Evolutionary conservation across 176 grass and related monocot species (phyloP).

Genomic region (Cymbopogon citratus): DNA sequence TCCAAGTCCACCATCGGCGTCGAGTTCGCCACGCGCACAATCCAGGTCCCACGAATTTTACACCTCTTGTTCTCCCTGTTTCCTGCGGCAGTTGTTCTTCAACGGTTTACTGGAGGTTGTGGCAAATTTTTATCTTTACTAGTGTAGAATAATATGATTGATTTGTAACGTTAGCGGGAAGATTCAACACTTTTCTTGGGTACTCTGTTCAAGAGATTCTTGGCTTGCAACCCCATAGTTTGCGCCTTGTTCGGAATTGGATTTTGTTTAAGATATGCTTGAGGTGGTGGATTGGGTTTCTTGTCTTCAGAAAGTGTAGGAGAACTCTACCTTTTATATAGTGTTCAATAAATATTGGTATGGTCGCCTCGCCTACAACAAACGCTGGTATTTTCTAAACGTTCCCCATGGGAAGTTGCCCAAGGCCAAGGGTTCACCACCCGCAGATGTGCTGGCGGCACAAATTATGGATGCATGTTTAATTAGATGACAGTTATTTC

Average conservation of each 20-base stretch:
- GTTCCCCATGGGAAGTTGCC: neutral
- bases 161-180: neutral
- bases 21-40: constrained; percentile 54
- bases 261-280: neutral
- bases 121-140: no score
- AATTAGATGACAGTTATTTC: neutral
- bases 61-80: neutral
- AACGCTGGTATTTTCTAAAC: neutral
- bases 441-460: neutral
- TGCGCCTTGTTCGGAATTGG: neutral
- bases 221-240: neutral
- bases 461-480: neutral
- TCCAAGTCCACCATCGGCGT: constrained; percentile 59
- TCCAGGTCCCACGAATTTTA: constrained; percentile 29
- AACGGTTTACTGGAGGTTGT: neutral
- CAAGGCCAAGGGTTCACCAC: neutral
- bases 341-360: neutral
- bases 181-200: neutral
- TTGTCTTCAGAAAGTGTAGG: neutral
- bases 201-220: neutral
- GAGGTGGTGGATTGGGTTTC: neutral
- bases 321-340: neutral
- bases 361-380: neutral
- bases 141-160: neutral
- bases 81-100: neutral